Conservation (phyloP, 1,139 yeast species). For the Yamadazyma diddensiae region DNA sequence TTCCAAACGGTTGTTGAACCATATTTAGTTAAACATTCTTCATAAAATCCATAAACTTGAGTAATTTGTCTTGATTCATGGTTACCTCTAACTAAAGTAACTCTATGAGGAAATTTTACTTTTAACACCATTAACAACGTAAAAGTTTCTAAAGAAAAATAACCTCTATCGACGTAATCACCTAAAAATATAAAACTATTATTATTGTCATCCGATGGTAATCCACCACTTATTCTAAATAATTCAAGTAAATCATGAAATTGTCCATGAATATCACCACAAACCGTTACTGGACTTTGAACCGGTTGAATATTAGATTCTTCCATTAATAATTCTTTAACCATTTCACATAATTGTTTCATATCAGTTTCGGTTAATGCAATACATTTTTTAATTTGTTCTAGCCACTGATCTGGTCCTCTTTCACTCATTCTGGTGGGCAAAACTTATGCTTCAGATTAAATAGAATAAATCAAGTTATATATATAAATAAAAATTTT, state of each 20-base stretch:
- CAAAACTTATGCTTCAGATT: too few species aligned
- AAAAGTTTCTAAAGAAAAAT: conserved; percentile 88
- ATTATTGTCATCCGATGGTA: conserved; percentile 55
- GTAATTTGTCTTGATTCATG: conserved; percentile 95
- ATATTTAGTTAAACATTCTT: conserved; percentile 87
- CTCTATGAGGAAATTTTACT: conserved; percentile 80
- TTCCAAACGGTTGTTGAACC: conserved; percentile 98
- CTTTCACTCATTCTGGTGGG: conserved; percentile 65
- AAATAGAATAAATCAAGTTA: too few species aligned
- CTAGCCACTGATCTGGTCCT: conserved; percentile 97
- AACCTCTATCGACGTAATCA: conserved; percentile 96
- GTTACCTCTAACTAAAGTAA: conserved; percentile 88
- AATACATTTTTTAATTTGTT: conserved; percentile 85
- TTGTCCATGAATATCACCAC: conserved; percentile 99
- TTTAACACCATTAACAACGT: conserved; percentile 88
- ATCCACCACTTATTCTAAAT: conserved; percentile 88
- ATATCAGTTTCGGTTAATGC: conserved; percentile 88
- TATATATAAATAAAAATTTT: too few species aligned
- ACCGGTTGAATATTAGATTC: conserved; percentile 96
- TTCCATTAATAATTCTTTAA: conserved; percentile 71
- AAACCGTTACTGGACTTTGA: conserved; percentile 94
- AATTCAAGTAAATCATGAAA: conserved; percentile 91
- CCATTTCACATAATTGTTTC: conserved; percentile 95
- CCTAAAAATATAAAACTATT: conserved; percentile 81
- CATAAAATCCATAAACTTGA: conserved; percentile 90